Conservation (phyloP, 768 basidiomycete genomes). For the Epithele typhae region DNA sequence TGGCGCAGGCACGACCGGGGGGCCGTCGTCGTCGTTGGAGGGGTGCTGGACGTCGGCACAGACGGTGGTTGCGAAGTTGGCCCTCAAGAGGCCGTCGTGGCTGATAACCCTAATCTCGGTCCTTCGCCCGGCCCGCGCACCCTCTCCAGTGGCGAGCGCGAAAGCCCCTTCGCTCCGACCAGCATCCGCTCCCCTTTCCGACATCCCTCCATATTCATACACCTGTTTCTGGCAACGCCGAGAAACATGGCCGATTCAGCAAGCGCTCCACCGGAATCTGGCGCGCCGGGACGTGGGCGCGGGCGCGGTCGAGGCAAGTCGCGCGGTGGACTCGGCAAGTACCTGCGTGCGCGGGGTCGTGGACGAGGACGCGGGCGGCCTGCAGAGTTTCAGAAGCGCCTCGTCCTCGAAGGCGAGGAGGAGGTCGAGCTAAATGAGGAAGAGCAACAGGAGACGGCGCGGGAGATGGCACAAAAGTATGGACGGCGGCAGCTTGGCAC, state of each 20-base stretch:
- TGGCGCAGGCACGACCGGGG: slow-evolving; percentile 1
- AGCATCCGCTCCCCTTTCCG: no score
- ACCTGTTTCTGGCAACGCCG: no score
- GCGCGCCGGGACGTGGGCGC: slow-evolving; percentile 4
- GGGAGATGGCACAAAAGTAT: slow-evolving; percentile 48
- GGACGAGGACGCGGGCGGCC: slow-evolving; percentile 57
- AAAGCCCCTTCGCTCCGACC: no score
- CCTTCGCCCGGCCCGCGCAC: no score
- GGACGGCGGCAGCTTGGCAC: slow-evolving; percentile 55
- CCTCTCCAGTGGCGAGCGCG: no score
- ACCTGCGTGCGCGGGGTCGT: slow-evolving; percentile 65
- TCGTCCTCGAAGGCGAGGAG: slow-evolving; percentile 58
- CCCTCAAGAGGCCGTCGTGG: no score
- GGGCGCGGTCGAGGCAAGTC: slow-evolving; percentile 38
- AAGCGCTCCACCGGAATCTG: no score
- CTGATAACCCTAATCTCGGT: no score
- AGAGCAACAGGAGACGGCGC: slow-evolving; percentile 41
- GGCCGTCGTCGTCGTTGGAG: slow-evolving; percentile 2
- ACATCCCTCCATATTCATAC: no score
- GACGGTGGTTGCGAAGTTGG: no score
- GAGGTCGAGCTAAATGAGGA: slow-evolving; percentile 38
- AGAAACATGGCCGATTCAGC: no score
- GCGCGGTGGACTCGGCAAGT: slow-evolving; percentile 70
- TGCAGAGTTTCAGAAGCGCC: slow-evolving; percentile 59
- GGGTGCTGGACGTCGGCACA: neutral